Percentiles rank a stretch among this genome's conserved stretches.
These are phyloP conservation scores for Sugiyamaella xylanicola DNA, from an alignment of 1,139 yeast genomes.

Conservation along the genomic window DNA sequence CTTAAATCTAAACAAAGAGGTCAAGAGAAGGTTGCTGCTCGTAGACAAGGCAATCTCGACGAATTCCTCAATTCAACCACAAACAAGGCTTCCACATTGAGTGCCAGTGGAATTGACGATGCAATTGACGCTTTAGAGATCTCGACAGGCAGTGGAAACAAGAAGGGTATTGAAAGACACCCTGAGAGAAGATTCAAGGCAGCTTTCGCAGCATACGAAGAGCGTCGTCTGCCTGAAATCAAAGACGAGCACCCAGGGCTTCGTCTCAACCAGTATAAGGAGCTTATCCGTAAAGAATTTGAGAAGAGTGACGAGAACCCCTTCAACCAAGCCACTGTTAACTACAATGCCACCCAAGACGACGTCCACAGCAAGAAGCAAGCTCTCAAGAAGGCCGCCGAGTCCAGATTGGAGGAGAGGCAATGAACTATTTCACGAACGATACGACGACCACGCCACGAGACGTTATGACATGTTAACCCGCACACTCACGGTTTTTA, in stretches of 20 bases:
- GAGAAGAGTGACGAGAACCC: conserved; percentile 82
- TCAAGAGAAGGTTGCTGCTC: conserved; percentile 67
- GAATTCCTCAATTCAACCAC: conserved; percentile 40
- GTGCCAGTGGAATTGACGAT: conserved; percentile 75
- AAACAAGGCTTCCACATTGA: conserved; percentile 49
- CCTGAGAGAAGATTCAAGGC: conserved; percentile 90
- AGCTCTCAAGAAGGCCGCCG: conserved; percentile 49
- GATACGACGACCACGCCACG: background rate
- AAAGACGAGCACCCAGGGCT: conserved; percentile 80
- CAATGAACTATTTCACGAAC: conserved; percentile 1
- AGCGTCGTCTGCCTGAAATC: conserved; percentile 68
- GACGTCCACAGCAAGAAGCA: conserved; percentile 57
- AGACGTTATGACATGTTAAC: background rate
- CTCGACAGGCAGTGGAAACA: conserved; percentile 47
- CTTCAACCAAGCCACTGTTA: conserved; percentile 72
- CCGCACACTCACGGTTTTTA: too few species aligned
- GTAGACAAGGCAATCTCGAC: conserved; percentile 64
- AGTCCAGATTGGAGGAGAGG: conserved; percentile 34
- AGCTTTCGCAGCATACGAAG: conserved; percentile 73
- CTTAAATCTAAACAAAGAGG: conserved; percentile 61
- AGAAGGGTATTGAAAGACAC: conserved; percentile 72
- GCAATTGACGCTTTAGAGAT: conserved; percentile 78
- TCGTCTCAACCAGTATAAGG: conserved; percentile 76
- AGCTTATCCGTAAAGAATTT: conserved; percentile 75
- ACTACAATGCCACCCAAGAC: conserved; percentile 61